A percentile compares a stretch with the other conserved stretches of the same genome.
Conservation (phyloP, 2,329 filamentous ascomycete species). For the Exutisphaerella laricina region DNA sequence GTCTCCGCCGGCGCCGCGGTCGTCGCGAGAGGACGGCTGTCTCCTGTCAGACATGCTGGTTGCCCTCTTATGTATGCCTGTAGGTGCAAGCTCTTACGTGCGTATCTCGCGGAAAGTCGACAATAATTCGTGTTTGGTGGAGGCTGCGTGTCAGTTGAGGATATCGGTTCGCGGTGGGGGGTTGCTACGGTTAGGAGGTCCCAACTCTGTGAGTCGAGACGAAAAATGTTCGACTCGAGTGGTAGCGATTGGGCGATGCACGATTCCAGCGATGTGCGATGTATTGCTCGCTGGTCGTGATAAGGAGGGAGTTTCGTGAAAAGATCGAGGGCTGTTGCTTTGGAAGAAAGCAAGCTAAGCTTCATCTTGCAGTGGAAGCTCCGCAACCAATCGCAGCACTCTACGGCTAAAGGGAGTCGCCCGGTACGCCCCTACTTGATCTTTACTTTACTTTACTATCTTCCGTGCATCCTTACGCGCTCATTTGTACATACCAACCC, state of each 20-base stretch:
- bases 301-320: not conserved
- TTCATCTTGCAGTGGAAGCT: not conserved
- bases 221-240: not conserved
- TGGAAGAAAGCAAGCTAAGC: no score
- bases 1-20: slow-evolving; percentile 37
- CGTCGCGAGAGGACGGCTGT: slow-evolving; percentile 43
- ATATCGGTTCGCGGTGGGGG: slow-evolving; percentile 1
- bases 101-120: slow-evolving; percentile 3
- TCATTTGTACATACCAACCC: not conserved
- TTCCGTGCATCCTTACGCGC: not conserved
- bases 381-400: not conserved
- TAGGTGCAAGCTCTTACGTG: slow-evolving; percentile 28
- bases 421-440: not conserved
- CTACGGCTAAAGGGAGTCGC: not conserved
- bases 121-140: slow-evolving; percentile 3
- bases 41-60: slow-evolving; percentile 35
- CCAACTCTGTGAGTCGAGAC: not conserved
- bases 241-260: no score
- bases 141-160: slow-evolving; percentile 6
- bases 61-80: slow-evolving; percentile 16
- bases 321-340: no score
- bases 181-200: slow-evolving; percentile 2
- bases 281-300: not conserved
- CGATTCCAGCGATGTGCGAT: no score
- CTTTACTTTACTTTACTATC: not conserved